phyloP scores from a whole-genome alignment of 257 asterid genomes.

The Schizonepeta tenuifolia region DNA sequence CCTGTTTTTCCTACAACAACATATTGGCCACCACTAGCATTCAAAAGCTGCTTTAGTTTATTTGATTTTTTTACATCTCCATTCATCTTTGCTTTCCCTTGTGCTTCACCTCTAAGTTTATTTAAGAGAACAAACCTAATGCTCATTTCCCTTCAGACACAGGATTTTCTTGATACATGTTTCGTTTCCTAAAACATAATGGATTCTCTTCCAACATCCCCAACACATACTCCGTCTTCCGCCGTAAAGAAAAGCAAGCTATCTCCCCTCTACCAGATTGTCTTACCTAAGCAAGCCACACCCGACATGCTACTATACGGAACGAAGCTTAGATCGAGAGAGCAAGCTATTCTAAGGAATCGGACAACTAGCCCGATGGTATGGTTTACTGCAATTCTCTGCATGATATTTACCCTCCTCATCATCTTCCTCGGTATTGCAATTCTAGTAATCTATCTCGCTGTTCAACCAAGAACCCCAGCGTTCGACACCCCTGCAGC shows the following conservation, averaged over 20 bases:
- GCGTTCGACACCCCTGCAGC: conserved; percentile 71
- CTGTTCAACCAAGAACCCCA: conserved; percentile 68
- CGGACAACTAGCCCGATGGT: conserved; percentile 62
- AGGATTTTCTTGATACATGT: conserved; percentile 25
- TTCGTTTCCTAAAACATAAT: conserved; percentile 25
- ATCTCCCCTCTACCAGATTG: conserved; percentile 46
- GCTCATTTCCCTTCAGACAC: conserved; percentile 21
- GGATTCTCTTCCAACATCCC: conserved; percentile 48
- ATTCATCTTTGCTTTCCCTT: conserved; percentile 34
- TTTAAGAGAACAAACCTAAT: conserved; percentile 34
- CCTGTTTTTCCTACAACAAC: conserved; percentile 31
- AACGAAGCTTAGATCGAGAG: conserved; percentile 48
- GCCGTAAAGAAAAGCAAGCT: conserved; percentile 39
- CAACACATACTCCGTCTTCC: conserved; percentile 44
- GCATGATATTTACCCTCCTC: conserved; percentile 69
- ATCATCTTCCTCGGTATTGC: conserved; percentile 72
- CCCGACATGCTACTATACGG: conserved; percentile 40
- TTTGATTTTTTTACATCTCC: not conserved
- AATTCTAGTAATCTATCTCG: conserved; percentile 55
- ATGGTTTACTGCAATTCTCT: conserved; percentile 73
- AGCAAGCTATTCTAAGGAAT: conserved; percentile 51
- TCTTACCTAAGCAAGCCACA: conserved; percentile 46
- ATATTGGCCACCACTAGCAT: conserved; percentile 44
- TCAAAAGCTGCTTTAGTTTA: conserved; percentile 51
- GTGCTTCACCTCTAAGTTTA: conserved; percentile 46